These are phyloP conservation scores for Evernia prunastri DNA, from an alignment of 495 filamentous ascomycete genomes.

Conservation along the genomic window DNA sequence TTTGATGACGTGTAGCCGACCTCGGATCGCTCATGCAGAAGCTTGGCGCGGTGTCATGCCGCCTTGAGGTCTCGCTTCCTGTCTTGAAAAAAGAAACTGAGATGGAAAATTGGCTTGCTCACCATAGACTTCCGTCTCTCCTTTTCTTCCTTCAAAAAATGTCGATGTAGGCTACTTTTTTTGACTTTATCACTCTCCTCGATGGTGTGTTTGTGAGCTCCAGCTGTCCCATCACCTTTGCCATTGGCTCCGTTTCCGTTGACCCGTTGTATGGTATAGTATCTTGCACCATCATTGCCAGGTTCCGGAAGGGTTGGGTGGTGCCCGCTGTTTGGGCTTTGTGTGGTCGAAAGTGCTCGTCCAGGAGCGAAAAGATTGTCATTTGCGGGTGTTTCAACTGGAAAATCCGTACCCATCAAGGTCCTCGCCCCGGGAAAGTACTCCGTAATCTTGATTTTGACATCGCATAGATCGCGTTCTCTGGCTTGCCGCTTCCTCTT, in stretches of 20 bases:
- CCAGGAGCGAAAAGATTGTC: slow-evolving; percentile 34
- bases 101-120: slow-evolving; percentile 35
- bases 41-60: slow-evolving; percentile 16
- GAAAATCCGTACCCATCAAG: slow-evolving; percentile 30
- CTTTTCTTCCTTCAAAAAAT: slow-evolving; percentile 58
- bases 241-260: slow-evolving; percentile 73
- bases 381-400: slow-evolving; percentile 23
- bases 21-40: neutral
- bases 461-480: slow-evolving; percentile 75
- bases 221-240: slow-evolving; percentile 59
- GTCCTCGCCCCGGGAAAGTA: slow-evolving; percentile 54
- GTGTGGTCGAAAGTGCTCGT: slow-evolving; percentile 23
- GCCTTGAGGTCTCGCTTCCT: slow-evolving; percentile 20
- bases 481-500: slow-evolving; percentile 76
- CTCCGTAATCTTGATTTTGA: slow-evolving; percentile 90
- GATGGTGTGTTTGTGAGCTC: slow-evolving; percentile 67
- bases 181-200: slow-evolving; percentile 79
- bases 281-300: slow-evolving; percentile 46
- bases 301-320: slow-evolving; percentile 29
- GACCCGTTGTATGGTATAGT: slow-evolving; percentile 68
- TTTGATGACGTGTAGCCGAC: slow-evolving; percentile 4
- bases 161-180: slow-evolving; percentile 71
- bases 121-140: slow-evolving; percentile 63
- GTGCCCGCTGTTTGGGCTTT: neutral
- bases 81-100: neutral